Evolutionary conservation across 345 rosid species (phyloP), one percentile per base, ranked within the genome.

Genomic region (Stellera chamaejasme): DNA sequence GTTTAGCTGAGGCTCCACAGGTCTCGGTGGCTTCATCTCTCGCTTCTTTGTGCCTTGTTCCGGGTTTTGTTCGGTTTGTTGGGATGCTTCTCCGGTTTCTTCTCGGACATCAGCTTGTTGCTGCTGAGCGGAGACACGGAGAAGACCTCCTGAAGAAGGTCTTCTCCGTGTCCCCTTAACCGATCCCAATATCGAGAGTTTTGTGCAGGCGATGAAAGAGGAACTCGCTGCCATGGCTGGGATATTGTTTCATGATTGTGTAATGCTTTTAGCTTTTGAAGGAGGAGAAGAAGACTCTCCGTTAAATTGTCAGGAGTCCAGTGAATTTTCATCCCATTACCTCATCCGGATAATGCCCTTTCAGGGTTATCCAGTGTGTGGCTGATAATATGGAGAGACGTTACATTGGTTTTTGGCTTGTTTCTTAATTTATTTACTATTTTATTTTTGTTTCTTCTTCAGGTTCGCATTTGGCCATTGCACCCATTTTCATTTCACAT

Each of bases 1-100:
- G 13, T 92, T 85, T 13, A 59, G n/a, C 45, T 88, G 98, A 13
- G 66, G 69, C 63, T 92, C 95, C 27, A 88, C 96, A 4, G 98
- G 98, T 59, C 96, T 80, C 15, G 83, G 74, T 50, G 66, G 73
- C 2, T 78, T 78, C 60, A 53, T 2, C 13, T 13, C 68, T 19
- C 63, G 73, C 60, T 74, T 63, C 70, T 70, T 79, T 48, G 52
- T 58, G 53, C 61, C 56, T 50, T 67, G 61, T 52, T 64, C 41
- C 48, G 66, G 66, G 39, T 1, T 32, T 32, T 32, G 39, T 50
- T 60, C 64, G 49, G 58, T 19, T 19, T 19, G 23, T 19, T 19
- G 23, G 1, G 1, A 19, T 19, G 23, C 23, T 19, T 19, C 23
- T 19, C 23, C 23, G 23, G 23, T 50, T 60, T 76, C 83, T 47